phyloP scores from a whole-genome alignment of 345 rosid species.

The Linum lewisii region DNA sequence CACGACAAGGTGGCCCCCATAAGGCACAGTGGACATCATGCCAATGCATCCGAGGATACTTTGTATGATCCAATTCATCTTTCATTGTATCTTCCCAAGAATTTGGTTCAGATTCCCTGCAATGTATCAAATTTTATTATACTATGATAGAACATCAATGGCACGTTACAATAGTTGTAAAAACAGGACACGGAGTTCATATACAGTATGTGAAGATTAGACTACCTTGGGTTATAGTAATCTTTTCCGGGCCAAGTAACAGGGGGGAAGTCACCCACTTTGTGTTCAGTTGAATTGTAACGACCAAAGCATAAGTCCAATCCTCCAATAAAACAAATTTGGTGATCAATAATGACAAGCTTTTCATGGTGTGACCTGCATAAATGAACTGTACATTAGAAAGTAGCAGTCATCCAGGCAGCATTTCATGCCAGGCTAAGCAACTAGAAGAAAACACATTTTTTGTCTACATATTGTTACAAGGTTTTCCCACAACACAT shows the following conservation, averaged over 20 bases:
- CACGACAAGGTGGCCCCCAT: slow-evolving; percentile 98
- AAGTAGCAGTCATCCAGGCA: slow-evolving; percentile 9
- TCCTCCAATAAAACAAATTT: slow-evolving; percentile 90
- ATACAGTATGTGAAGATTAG: slow-evolving; percentile 1
- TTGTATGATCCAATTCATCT: slow-evolving; percentile 86
- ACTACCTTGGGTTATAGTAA: slow-evolving; percentile 93
- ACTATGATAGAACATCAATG: not conserved
- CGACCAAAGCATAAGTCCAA: slow-evolving; percentile 99
- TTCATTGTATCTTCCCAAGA: slow-evolving; percentile 97
- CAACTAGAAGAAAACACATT: slow-evolving; percentile 6
- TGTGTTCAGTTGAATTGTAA: slow-evolving; percentile 79
- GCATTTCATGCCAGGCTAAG: not conserved
- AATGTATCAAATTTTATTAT: slow-evolving; percentile 6
- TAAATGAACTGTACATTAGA: slow-evolving; percentile 25
- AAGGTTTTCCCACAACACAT: slow-evolving; percentile 20
- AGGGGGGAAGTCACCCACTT: slow-evolving; percentile 77
- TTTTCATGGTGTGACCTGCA: slow-evolving; percentile 99
- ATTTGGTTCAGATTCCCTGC: slow-evolving; percentile 99
- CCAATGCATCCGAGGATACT: slow-evolving; percentile 98
- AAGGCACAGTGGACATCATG: slow-evolving; percentile 99
- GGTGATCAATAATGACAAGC: slow-evolving; percentile 84
- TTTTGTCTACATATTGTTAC: not conserved
- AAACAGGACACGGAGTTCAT: not conserved
- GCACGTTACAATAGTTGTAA: not conserved
- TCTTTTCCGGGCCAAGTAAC: slow-evolving; percentile 93